phyloP scores from a whole-genome alignment of 2,329 filamentous ascomycete genomes.

The Cladobotryum protrusum region DNA sequence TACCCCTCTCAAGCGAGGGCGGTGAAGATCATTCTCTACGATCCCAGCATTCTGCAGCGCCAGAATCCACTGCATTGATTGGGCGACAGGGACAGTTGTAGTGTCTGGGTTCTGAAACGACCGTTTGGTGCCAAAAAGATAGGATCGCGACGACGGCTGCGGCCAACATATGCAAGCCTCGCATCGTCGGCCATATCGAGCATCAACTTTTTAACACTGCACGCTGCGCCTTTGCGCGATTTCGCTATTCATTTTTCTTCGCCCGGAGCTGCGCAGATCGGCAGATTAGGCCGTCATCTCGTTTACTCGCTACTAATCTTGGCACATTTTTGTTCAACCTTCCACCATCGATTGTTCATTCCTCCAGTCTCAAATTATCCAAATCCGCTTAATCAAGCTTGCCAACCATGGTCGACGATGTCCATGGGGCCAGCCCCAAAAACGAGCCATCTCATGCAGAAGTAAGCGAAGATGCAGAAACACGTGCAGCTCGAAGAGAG shows the following conservation, averaged over 20 bases:
- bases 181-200: neutral
- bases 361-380: constrained; percentile 11
- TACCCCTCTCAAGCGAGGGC: neutral
- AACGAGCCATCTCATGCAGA: constrained; percentile 27
- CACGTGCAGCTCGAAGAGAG: constrained; percentile 57
- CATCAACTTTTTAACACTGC: too few relatives aligned
- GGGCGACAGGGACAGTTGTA: neutral
- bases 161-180: neutral
- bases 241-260: neutral
- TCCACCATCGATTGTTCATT: constrained; percentile 4
- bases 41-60: neutral
- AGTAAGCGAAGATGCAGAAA: constrained; percentile 54
- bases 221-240: too few relatives aligned
- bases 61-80: neutral
- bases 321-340: neutral
- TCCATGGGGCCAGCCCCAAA: constrained; percentile 36
- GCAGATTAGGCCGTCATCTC: neutral
- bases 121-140: neutral
- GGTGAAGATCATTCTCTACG: neutral
- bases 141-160: constrained; percentile 5
- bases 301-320: neutral
- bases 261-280: neutral
- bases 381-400: constrained; percentile 13
- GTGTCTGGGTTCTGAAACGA: neutral
- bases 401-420: constrained; percentile 38